Evolutionary conservation across 768 basidiomycete genomes (phyloP).

Genomic region (Leccinum subgranulosum): DNA sequence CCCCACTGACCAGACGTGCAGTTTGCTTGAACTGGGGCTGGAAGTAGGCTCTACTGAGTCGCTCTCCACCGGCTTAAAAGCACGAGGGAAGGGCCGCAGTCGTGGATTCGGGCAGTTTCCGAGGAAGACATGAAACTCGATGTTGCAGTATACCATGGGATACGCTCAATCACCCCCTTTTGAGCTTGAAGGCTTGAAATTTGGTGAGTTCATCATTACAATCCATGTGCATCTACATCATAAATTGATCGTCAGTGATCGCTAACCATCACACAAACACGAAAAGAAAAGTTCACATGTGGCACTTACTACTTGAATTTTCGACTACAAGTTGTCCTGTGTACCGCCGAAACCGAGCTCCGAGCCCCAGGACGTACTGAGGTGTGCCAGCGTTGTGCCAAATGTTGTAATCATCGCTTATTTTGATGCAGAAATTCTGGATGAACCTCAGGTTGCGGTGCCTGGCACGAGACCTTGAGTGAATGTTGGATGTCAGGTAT

Average conservation of each 20-base stretch:
- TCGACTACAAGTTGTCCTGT: too few relatives aligned
- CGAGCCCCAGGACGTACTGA: neutral
- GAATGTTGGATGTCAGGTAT: neutral
- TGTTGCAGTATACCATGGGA: neutral
- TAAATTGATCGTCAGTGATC: constrained; percentile 1
- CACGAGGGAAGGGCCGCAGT: neutral
- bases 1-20: neutral
- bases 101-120: neutral
- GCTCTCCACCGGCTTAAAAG: neutral
- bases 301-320: too few relatives aligned
- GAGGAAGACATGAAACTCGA: neutral
- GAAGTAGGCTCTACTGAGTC: too few relatives aligned
- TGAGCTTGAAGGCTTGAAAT: neutral
- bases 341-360: neutral
- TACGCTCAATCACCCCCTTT: neutral
- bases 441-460: neutral
- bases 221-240: neutral
- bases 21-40: neutral
- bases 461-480: neutral
- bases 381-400: neutral
- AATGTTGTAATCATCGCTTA: neutral
- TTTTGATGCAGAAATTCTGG: neutral
- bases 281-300: too few relatives aligned
- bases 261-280: too few relatives aligned
- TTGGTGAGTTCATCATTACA: neutral